Evolutionary conservation across 495 filamentous ascomycete genomes (phyloP).

Genomic region (Talaromyces wortmannii): DNA sequence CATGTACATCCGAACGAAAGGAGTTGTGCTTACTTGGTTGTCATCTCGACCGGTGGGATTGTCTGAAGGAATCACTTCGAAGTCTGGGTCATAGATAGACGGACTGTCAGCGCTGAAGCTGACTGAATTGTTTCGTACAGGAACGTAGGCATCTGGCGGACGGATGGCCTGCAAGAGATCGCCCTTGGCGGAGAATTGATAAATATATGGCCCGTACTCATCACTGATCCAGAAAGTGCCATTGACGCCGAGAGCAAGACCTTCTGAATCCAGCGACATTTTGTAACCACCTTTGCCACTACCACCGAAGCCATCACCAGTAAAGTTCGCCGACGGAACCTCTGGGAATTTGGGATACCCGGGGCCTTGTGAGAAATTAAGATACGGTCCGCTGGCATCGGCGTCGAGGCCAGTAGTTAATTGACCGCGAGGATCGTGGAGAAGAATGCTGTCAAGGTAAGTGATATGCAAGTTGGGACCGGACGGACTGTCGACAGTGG

Average conservation of each 20-base stretch:
- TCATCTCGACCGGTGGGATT: conserved; percentile 61
- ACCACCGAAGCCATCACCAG: conserved; percentile 68
- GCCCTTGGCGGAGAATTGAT: conserved; percentile 55
- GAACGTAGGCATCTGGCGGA: conserved; percentile 62
- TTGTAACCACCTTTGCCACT: conserved; percentile 52
- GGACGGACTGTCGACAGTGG: conserved; percentile 50
- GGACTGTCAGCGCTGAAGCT: conserved; percentile 56
- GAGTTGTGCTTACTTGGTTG: conserved; percentile 30
- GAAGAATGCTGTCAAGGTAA: conserved; percentile 62
- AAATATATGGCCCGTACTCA: conserved; percentile 75
- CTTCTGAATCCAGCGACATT: conserved; percentile 63
- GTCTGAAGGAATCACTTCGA: conserved; percentile 41
- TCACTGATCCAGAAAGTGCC: conserved; percentile 71
- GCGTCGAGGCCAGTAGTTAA: conserved; percentile 68
- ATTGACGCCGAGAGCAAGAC: conserved; percentile 57
- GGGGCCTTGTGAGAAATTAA: conserved; percentile 39
- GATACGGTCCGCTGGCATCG: conserved; percentile 41
- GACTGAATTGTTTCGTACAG: conserved; percentile 52
- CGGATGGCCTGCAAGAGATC: conserved; percentile 59
- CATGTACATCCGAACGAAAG: too few species aligned
- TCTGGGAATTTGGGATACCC: conserved; percentile 40
- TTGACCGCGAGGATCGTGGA: conserved; percentile 60
- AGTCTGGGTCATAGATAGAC: conserved; percentile 49
- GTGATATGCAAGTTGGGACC: conserved; percentile 56
- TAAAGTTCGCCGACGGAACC: conserved; percentile 60